Evolutionary conservation across 352 stramenopile species (phyloP).

Genomic region (Pythium diclinum): DNA sequence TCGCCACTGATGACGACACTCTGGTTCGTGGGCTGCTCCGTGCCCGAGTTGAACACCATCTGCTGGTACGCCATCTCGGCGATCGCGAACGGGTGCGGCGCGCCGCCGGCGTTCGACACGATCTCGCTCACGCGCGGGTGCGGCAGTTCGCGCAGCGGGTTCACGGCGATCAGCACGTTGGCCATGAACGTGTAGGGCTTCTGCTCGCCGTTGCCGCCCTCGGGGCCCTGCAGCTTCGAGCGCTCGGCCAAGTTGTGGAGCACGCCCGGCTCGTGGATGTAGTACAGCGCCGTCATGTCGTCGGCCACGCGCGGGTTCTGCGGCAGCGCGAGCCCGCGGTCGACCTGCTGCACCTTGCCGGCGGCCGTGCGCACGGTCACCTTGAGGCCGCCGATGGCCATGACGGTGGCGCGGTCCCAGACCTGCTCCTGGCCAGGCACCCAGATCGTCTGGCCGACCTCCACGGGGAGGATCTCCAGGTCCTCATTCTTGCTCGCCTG

Average conservation of each 20-base stretch:
- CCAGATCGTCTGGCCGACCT: slow-evolving; percentile 72
- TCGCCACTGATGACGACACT: slow-evolving; percentile 86
- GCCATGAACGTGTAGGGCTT: slow-evolving; percentile 93
- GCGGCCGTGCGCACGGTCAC: slow-evolving; percentile 80
- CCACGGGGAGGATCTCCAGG: slow-evolving; percentile 69
- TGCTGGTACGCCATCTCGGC: slow-evolving; percentile 91
- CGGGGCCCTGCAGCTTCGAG: slow-evolving; percentile 82
- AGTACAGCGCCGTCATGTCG: slow-evolving; percentile 94
- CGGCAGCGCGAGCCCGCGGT: slow-evolving; percentile 66
- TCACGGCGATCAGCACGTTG: slow-evolving; percentile 91
- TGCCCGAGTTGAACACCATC: slow-evolving; percentile 87
- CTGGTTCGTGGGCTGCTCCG: slow-evolving; percentile 83
- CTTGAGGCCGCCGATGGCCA: slow-evolving; percentile 84
- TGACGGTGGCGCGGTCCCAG: slow-evolving; percentile 78
- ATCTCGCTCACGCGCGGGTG: slow-evolving; percentile 80
- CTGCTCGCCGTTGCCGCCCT: slow-evolving; percentile 46
- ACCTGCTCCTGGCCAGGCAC: slow-evolving; percentile 67
- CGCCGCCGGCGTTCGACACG: slow-evolving; percentile 64
- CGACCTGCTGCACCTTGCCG: slow-evolving; percentile 85
- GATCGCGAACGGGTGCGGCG: slow-evolving; percentile 84
- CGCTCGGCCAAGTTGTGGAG: slow-evolving; percentile 94
- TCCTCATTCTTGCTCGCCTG: slow-evolving; percentile 69
- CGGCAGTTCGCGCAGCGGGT: slow-evolving; percentile 81
- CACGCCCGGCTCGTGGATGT: slow-evolving; percentile 94
- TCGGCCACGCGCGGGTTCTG: slow-evolving; percentile 81